phyloP scores from a whole-genome alignment of 306 rosid species.

The Glycine tomentella region DNA sequence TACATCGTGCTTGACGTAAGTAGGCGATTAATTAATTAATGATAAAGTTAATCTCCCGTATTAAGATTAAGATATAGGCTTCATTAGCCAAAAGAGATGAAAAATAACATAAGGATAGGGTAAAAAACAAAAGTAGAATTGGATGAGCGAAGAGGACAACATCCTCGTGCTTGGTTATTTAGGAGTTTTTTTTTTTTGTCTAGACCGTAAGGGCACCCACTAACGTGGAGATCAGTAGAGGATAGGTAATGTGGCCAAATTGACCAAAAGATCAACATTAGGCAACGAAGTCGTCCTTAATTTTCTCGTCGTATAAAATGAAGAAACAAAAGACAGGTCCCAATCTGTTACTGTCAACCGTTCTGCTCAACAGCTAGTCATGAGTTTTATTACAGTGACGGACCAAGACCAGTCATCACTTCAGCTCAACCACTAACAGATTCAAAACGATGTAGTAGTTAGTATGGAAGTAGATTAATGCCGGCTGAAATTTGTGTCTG shows the following conservation, averaged over 20 bases:
- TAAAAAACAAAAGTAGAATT: conserved; percentile 23
- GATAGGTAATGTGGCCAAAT: neutral
- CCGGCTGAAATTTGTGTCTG: conserved; percentile 33
- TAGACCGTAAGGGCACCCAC: conserved; percentile 36
- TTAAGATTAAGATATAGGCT: conserved; percentile 37
- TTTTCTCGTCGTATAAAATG: neutral
- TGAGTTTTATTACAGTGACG: too few relatives aligned
- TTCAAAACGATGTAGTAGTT: conserved; percentile 16
- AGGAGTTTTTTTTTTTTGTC: conserved; percentile 18
- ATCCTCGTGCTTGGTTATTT: conserved; percentile 31
- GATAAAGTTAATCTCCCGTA: conserved; percentile 11
- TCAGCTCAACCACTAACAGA: conserved; percentile 55
- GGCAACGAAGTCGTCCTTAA: neutral
- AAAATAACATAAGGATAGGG: conserved; percentile 26
- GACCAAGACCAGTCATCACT: conserved; percentile 32
- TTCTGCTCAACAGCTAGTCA: too few relatives aligned
- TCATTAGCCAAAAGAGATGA: conserved; percentile 25
- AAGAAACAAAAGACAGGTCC: neutral
- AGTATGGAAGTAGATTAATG: conserved; percentile 33
- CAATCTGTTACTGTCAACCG: conserved; percentile 35
- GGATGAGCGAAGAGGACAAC: conserved; percentile 35
- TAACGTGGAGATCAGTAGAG: neutral
- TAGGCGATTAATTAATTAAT: conserved; percentile 5
- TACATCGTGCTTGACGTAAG: conserved; percentile 47
- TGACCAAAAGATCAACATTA: neutral